These are phyloP conservation scores for Citrus trifoliata DNA, from an alignment of 345 rosid genomes.

Conservation along the genomic window DNA sequence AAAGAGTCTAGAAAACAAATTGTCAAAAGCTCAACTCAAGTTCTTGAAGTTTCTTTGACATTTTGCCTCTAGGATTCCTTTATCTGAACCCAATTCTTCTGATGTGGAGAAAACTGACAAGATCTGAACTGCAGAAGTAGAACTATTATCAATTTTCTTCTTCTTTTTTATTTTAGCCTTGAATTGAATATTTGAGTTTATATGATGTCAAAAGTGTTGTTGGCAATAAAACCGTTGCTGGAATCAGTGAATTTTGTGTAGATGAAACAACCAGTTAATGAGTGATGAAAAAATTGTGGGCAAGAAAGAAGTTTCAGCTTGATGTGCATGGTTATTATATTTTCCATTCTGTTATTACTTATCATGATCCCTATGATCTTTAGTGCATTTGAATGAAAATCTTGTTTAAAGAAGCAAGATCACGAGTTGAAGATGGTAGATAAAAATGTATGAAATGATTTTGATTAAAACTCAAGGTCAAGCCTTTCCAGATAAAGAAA, in stretches of 20 bases:
- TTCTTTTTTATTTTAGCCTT: background rate
- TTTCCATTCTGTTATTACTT: background rate
- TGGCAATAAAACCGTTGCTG: background rate
- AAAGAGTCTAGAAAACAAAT: background rate
- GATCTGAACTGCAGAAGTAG: background rate
- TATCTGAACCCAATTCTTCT: background rate
- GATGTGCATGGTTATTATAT: background rate
- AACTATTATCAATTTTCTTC: background rate
- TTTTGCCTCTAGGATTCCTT: background rate
- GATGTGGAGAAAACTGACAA: background rate
- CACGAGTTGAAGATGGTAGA: background rate
- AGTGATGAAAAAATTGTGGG: too few species aligned
- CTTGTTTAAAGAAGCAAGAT: background rate
- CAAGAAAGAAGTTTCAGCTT: background rate
- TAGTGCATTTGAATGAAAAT: background rate
- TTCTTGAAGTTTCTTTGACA: background rate
- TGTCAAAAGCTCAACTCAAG: background rate
- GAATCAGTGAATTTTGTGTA: background rate
- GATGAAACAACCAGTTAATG: background rate
- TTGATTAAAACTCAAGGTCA: background rate
- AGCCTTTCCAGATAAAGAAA: background rate
- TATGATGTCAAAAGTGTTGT: background rate
- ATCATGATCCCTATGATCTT: background rate
- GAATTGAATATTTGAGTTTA: background rate
- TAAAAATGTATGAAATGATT: background rate